These are phyloP conservation scores for Plantago elongata DNA, from an alignment of 257 asterid genomes.

Conservation along the genomic window DNA sequence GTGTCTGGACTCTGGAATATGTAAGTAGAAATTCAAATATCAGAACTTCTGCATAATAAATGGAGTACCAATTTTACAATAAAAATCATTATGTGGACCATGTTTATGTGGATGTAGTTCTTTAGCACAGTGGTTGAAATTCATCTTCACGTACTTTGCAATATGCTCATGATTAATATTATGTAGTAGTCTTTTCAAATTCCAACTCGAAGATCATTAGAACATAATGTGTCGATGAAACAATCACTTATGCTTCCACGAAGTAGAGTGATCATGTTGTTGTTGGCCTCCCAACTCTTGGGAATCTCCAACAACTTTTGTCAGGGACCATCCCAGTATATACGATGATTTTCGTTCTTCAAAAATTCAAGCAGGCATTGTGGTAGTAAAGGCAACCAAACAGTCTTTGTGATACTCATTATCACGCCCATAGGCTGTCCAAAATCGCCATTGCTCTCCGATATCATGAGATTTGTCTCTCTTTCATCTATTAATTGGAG, in stretches of 20 bases:
- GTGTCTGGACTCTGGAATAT: slow-evolving; percentile 32
- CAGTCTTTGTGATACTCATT: slow-evolving; percentile 81
- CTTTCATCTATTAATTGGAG: slow-evolving; percentile 64
- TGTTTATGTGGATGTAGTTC: too few species aligned
- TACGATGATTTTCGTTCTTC: slow-evolving; percentile 68
- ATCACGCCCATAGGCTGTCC: slow-evolving; percentile 92
- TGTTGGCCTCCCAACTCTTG: slow-evolving; percentile 80
- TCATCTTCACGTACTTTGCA: too few species aligned
- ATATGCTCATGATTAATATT: too few species aligned
- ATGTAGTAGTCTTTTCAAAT: too few species aligned
- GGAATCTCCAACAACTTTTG: slow-evolving; percentile 92
- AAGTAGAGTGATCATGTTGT: slow-evolving; percentile 80
- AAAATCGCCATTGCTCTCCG: slow-evolving; percentile 76
- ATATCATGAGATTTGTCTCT: slow-evolving; percentile 61
- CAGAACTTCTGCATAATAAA: too few species aligned
- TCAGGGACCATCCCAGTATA: slow-evolving; percentile 95
- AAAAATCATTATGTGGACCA: too few species aligned
- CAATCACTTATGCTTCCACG: slow-evolving; percentile 54
- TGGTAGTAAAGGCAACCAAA: slow-evolving; percentile 79
- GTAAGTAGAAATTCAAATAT: slow-evolving; percentile 15
- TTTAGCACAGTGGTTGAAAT: too few species aligned
- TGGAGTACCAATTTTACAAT: too few species aligned
- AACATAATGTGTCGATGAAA: too few species aligned
- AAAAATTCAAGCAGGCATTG: slow-evolving; percentile 76
- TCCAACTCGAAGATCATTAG: too few species aligned